phyloP scores from a whole-genome alignment of 176 grass and related monocot species.

The Ananas comosus region DNA sequence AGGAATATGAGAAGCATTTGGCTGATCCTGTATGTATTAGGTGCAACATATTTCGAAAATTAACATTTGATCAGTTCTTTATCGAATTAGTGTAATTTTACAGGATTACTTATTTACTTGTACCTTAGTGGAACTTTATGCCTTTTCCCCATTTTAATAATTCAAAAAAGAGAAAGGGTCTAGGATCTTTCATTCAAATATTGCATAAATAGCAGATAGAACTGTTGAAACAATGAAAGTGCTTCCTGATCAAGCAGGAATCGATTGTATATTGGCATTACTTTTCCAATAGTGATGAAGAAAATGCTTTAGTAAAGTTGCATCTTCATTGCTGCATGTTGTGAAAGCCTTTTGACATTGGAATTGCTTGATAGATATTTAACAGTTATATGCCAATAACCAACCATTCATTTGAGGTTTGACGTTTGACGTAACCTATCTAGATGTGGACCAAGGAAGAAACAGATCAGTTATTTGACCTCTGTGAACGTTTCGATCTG shows the following conservation, averaged over 20 bases:
- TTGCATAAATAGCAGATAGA: too few relatives aligned
- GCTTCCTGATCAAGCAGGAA: too few relatives aligned
- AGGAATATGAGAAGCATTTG: conserved; percentile 98
- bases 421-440: conserved; percentile 23
- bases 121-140: background rate
- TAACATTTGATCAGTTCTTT: conserved; percentile 8
- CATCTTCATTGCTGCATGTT: too few relatives aligned
- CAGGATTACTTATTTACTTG: too few relatives aligned
- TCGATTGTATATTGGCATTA: too few relatives aligned
- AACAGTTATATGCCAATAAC: background rate
- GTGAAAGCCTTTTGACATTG: too few relatives aligned
- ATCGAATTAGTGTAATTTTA: background rate
- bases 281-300: too few relatives aligned
- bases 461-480: conserved; percentile 84
- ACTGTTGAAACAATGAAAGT: too few relatives aligned
- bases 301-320: too few relatives aligned
- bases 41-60: conserved; percentile 12
- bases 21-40: conserved; percentile 86
- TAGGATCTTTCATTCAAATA: too few relatives aligned
- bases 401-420: background rate
- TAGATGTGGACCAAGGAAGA: conserved; percentile 89
- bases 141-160: too few relatives aligned
- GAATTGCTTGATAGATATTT: background rate
- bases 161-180: too few relatives aligned
- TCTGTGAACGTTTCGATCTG: conserved; percentile 85